A percentile compares a stretch with the other conserved stretches of the same genome.
Conservation (phyloP, 2,329 filamentous ascomycete genomes). For the Sporothrix sp. region DNA sequence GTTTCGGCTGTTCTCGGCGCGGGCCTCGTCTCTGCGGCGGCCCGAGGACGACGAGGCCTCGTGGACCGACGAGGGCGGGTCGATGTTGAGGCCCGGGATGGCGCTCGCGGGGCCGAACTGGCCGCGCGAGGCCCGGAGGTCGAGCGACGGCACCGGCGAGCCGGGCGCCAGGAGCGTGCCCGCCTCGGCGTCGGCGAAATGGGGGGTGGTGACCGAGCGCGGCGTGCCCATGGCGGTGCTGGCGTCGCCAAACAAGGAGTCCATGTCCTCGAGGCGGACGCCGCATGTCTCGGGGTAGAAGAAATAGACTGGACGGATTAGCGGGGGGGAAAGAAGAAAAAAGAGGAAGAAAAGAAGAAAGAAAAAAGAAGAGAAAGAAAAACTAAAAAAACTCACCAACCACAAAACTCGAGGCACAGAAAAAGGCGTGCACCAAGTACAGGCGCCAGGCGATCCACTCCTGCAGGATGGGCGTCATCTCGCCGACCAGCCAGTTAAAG, state of each 20-base stretch:
- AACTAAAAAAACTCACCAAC: conserved; percentile 76
- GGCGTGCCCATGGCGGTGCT: conserved; percentile 73
- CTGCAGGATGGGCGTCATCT: conserved; percentile 88
- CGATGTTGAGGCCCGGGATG: conserved; percentile 73
- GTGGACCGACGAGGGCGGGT: conserved; percentile 57
- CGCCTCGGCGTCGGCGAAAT: conserved; percentile 59
- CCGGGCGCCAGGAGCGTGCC: conserved; percentile 70
- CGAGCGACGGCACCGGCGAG: conserved; percentile 72
- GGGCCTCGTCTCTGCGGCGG: conserved; percentile 13
- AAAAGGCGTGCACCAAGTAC: conserved; percentile 93
- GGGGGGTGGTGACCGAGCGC: conserved; percentile 66
- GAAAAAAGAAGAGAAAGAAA: not conserved
- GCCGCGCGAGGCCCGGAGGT: conserved; percentile 47
- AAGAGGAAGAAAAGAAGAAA: conserved; percentile 29
- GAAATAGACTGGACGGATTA: conserved; percentile 67
- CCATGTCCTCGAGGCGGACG: conserved; percentile 93
- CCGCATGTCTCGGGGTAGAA: conserved; percentile 96
- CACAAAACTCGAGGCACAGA: conserved; percentile 90
- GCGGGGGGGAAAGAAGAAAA: not conserved
- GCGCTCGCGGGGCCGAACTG: conserved; percentile 51
- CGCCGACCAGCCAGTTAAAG: conserved; percentile 94
- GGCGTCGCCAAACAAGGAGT: conserved; percentile 84
- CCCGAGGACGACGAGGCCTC: conserved; percentile 30
- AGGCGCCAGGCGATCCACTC: conserved; percentile 87
- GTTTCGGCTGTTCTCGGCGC: conserved; percentile 23